Evolutionary conservation across 2,329 filamentous ascomycete genomes (phyloP).

Genomic region (Fusarium odoratissimum): DNA sequence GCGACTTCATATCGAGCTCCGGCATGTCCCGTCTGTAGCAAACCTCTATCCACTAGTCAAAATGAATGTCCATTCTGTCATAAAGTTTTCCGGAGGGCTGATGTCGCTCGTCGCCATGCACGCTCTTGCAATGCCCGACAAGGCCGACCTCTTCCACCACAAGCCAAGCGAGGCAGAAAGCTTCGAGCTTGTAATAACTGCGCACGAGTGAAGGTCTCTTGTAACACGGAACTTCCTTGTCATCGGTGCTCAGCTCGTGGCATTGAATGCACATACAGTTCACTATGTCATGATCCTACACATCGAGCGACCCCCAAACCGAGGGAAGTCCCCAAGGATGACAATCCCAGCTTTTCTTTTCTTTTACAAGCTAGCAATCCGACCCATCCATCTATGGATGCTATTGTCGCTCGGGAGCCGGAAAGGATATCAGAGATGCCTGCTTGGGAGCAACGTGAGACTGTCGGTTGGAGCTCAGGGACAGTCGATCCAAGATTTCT

Average conservation of each 20-base stretch:
- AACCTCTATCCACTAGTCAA: background rate
- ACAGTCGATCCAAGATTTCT: conserved; percentile 22
- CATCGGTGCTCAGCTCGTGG: background rate
- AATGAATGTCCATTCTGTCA: conserved; percentile 25
- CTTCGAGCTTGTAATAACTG: conserved; percentile 27
- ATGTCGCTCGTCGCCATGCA: conserved; percentile 26
- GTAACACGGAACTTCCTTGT: conserved; percentile 7
- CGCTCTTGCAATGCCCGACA: conserved; percentile 15
- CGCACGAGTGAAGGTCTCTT: conserved; percentile 1
- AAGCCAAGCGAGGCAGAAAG: conserved; percentile 26
- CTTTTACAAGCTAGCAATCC: conserved; percentile 20
- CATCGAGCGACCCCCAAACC: background rate
- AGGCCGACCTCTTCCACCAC: conserved; percentile 9
- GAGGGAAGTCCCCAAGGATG: background rate
- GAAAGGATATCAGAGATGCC: conserved; percentile 12
- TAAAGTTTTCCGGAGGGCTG: conserved; percentile 23
- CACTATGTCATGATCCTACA: conserved; percentile 9
- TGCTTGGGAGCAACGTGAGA: background rate
- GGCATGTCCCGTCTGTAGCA: conserved; percentile 1
- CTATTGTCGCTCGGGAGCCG: conserved; percentile 9
- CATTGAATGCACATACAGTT: conserved; percentile 14
- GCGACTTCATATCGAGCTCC: background rate
- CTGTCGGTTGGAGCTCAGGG: background rate
- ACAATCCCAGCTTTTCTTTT: background rate
- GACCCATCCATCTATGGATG: background rate